Base-by-base conservation (phyloP, 306 rosid species). In the Cucumis melo region DNA sequence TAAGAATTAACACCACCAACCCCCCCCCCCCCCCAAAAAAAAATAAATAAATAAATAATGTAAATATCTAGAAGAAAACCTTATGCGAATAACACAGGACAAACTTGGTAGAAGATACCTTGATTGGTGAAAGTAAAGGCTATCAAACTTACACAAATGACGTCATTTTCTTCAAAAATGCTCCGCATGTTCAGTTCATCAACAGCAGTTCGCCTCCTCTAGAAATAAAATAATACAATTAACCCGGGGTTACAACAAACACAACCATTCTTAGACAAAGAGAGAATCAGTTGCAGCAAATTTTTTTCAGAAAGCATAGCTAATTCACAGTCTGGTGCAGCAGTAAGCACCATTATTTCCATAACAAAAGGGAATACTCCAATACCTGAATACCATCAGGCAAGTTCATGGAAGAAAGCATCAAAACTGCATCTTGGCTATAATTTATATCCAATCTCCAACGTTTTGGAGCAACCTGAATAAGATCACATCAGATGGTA, bases 401-500 rank as follows among this genome's bases (percentile, higher is more conserved):
- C 80, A 94, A 82, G 83, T 87, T 91, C 98, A 94, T 92, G 1
- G 97, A 90, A 65, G 98, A 94, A 83, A 94, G 98, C 98, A 92
- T 92, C 84, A 92, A 64, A 16, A 86, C 87, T 23, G 98, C 97
- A 87, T 85, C 75, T 82, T 92, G 97, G 84, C 90, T 86, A 85
- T 73, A 89, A 84, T 92, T 90, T 62, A 92, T 94, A 75, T 90
- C 96, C 83, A 94, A 77, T 80, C 88, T 90, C 97, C 98, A 94
- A 53, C 97, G 96, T 73, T 94, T 94, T 38, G 87, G 91, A 79
- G 91, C 87, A 84, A 92, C 96, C 98, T 94, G 78, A 75, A 75
- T 68, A 46, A 20, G 66, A 65, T 14, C 10, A 16, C 14, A 44
- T 8, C 44, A 48, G 20, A 20, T 15, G 51, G 56, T 21, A 15